Base-by-base conservation (phyloP, 176 grass and related monocot species). In the Zea mays region DNA sequence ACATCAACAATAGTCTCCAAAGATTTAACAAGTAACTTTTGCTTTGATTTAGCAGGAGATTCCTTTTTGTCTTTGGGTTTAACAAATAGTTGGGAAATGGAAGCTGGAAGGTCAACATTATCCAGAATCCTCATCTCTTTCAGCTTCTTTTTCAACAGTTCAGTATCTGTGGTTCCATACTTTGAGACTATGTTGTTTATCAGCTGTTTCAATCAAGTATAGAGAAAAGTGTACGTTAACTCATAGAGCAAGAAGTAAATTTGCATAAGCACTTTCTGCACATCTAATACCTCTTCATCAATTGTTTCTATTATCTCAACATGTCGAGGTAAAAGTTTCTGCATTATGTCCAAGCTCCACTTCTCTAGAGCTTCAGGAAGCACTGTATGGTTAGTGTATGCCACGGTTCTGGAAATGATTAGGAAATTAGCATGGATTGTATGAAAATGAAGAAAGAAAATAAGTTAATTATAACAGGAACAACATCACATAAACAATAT, bases 301-400 rank as follows among this genome's bases (percentile, higher is more conserved):
- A 99, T 99, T 80, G 48, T 85, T 89, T 95, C 90, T 92, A 99
- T 99, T 27, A 99, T 99, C 76, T 99, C 90, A 89, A 99, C 92
- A 87, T 99, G 92, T 61, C 96, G 90, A 69, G 96, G 96, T 74
- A 99, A 90, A 83, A 99, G 88, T 70, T 93, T 95, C 68, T 99
- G 92, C 96, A 99, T 93, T 81, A 99, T 92, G 39, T 99, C 92
- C 74, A 99, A 85, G 86, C 90, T 95, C 96, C 96, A 99, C 63
- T 95, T 99, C 84, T 99, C 96, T 16, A 99, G 62, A 87, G 96
- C 96, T 99, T 99, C 96, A 78, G 96, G 96, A 80, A 99, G 90
- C 87, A 95, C 92, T 3, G 92, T 99, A 82, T 95, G 96, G 74
- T 99, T 99, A 65, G 96, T 99, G 74, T 99, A 99, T 88, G 96